A percentile compares a stretch with the other conserved stretches of the same genome.
Evolutionary conservation across 179 eudicot genomes (phyloP).

Genomic region (Beta macrorhiza): DNA sequence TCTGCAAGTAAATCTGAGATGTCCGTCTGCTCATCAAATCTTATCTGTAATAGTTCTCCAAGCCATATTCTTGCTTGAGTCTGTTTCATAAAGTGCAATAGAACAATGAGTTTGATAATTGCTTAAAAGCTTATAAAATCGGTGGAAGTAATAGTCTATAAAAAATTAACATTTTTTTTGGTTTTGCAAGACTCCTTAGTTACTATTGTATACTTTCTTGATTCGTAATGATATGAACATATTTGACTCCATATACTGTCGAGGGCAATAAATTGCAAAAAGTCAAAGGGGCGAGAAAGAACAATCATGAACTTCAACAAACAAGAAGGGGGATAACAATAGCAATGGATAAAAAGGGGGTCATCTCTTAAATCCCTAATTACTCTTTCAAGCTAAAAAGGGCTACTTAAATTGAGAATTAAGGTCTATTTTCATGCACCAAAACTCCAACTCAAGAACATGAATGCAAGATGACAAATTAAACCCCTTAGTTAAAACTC

Average conservation of each 20-base stretch:
- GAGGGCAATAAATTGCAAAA: no score
- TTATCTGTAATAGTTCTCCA: constrained; percentile 63
- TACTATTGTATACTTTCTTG: background rate
- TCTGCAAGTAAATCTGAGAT: constrained; percentile 76
- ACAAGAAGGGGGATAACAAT: no score
- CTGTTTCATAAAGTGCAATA: constrained; percentile 34
- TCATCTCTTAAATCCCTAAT: no score
- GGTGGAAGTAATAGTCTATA: background rate
- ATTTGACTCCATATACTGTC: background rate
- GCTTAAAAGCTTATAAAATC: background rate
- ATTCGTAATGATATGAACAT: background rate
- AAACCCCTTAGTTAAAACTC: no score
- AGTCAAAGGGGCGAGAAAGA: no score
- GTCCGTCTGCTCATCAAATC: constrained; percentile 51
- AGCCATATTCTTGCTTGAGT: constrained; percentile 86
- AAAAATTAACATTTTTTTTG: background rate
- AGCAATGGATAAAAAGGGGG: no score
- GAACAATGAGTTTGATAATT: background rate
- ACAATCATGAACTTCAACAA: no score
- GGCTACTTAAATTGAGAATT: no score
- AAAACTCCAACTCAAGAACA: no score
- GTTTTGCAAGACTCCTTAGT: background rate
- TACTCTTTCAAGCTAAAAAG: no score
- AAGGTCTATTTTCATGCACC: no score
- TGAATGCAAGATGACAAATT: no score